phyloP scores from a whole-genome alignment of 2,329 filamentous ascomycete species.

The Truncatella angustata region DNA sequence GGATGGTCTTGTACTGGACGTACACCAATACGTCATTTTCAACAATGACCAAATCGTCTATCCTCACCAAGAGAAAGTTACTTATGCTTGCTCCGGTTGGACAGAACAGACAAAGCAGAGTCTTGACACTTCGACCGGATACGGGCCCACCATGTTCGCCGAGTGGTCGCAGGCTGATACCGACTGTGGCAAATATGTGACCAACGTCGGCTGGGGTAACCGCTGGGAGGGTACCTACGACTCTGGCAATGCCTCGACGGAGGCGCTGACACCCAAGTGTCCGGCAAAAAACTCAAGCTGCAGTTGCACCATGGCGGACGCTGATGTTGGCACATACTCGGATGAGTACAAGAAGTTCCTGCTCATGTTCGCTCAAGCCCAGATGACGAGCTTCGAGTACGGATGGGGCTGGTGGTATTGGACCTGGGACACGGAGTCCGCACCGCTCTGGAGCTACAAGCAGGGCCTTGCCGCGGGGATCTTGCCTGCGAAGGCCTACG shows the following conservation, averaged over 20 bases:
- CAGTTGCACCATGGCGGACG: constrained; percentile 74
- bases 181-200: constrained; percentile 83
- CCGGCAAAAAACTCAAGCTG: constrained; percentile 66
- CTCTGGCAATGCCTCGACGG: constrained; percentile 59
- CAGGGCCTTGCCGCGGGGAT: constrained; percentile 74
- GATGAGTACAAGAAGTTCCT: constrained; percentile 80
- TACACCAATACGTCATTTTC: constrained; percentile 98
- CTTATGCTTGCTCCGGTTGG: constrained; percentile 88
- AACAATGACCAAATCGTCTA: constrained; percentile 82
- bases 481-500: constrained; percentile 72
- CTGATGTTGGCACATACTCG: constrained; percentile 65
- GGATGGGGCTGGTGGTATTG: constrained; percentile 99
- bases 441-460: constrained; percentile 91
- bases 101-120: constrained; percentile 71
- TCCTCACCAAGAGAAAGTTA: constrained; percentile 78
- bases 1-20: constrained; percentile 81
- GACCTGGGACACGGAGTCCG: constrained; percentile 91
- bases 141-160: constrained; percentile 89
- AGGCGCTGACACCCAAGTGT: constrained; percentile 71
- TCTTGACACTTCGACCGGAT: constrained; percentile 73
- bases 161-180: constrained; percentile 99
- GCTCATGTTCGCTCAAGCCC: constrained; percentile 86
- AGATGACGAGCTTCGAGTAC: constrained; percentile 92
- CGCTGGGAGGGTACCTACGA: constrained; percentile 89
- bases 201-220: constrained; percentile 83